These are phyloP conservation scores for Scedosporium boydii DNA, from an alignment of 2,329 filamentous ascomycete genomes.

Conservation along the genomic window DNA sequence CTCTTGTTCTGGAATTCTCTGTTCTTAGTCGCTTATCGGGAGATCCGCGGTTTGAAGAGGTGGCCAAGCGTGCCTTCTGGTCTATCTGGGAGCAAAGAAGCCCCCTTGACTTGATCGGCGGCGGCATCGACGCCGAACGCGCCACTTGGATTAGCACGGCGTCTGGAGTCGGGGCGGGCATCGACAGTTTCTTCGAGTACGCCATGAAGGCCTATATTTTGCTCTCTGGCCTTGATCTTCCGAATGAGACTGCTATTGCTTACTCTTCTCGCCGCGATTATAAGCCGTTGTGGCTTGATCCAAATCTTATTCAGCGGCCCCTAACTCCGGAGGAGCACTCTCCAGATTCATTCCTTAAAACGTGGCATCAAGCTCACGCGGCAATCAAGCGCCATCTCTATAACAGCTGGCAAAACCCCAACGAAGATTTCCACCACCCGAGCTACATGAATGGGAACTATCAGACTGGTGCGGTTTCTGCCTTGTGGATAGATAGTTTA, in stretches of 20 bases:
- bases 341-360: constrained; percentile 66
- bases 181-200: constrained; percentile 98
- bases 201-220: constrained; percentile 89
- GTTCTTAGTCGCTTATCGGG: constrained; percentile 82
- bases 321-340: constrained; percentile 58
- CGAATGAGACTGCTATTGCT: constrained; percentile 32
- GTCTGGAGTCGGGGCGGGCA: constrained; percentile 90
- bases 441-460: constrained; percentile 91
- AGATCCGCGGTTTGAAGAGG: constrained; percentile 77
- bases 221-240: constrained; percentile 62
- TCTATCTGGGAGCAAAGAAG: constrained; percentile 88
- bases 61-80: constrained; percentile 91
- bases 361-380: constrained; percentile 78
- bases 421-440: constrained; percentile 58
- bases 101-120: constrained; percentile 76
- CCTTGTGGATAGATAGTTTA: constrained; percentile 92
- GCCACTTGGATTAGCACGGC: constrained; percentile 83
- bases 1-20: constrained; percentile 86
- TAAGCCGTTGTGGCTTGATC: constrained; percentile 41
- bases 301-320: constrained; percentile 51
- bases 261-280: constrained; percentile 20
- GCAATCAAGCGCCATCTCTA: constrained; percentile 90
- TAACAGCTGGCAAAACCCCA: constrained; percentile 35
- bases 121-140: constrained; percentile 84
- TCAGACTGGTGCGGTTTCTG: constrained; percentile 75